A percentile compares a stretch with the other conserved stretches of the same genome.
These are phyloP conservation scores for Triglochin maritima DNA, from an alignment of 106 monocot genomes.

Conservation along the genomic window DNA sequence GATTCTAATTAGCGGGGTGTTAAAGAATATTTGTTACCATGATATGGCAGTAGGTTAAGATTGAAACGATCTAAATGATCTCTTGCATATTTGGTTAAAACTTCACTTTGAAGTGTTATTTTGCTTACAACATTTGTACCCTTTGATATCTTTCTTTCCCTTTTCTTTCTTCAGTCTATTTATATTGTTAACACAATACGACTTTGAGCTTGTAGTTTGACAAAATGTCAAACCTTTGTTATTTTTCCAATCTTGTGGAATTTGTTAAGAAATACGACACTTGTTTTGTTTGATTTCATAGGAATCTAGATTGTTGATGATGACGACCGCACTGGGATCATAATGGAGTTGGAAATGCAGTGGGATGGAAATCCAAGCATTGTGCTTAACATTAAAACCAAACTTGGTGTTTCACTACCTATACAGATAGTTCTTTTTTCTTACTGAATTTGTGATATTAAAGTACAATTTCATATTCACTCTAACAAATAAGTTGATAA, in stretches of 20 bases:
- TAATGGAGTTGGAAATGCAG: conserved; percentile 90
- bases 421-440: conserved; percentile 47
- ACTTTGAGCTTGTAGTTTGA: too few relatives aligned
- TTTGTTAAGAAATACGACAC: too few relatives aligned
- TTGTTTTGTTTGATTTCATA: conserved; percentile 8
- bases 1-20: too few relatives aligned
- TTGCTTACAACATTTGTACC: neutral
- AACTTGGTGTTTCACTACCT: conserved; percentile 72
- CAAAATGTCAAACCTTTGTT: too few relatives aligned
- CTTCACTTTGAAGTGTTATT: too few relatives aligned
- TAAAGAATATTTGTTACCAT: too few relatives aligned
- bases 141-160: neutral
- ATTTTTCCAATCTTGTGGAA: too few relatives aligned
- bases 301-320: conserved; percentile 68
- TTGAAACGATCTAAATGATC: too few relatives aligned
- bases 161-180: neutral
- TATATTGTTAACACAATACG: too few relatives aligned
- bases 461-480: neutral
- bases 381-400: conserved; percentile 71
- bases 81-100: too few relatives aligned
- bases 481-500: neutral
- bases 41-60: too few relatives aligned
- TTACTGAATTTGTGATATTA: neutral
- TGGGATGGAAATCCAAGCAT: conserved; percentile 99
- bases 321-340: conserved; percentile 47